Conservation (phyloP, 768 basidiomycete species). For the Boletus edulis region DNA sequence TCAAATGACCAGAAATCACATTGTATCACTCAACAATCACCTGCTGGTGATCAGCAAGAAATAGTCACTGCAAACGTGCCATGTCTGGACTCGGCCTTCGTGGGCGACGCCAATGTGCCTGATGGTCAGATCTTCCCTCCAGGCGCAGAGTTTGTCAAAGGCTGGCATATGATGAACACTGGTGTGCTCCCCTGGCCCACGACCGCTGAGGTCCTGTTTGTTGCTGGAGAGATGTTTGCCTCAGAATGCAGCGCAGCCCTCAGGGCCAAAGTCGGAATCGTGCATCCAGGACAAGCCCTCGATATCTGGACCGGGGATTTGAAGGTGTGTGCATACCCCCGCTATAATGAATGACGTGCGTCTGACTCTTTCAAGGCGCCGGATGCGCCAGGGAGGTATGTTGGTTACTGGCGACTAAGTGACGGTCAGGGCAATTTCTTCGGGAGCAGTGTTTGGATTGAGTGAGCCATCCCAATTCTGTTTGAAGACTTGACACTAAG, state of each 20-base stretch:
- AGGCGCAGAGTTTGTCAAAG: slow-evolving; percentile 84
- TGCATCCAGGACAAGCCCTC: slow-evolving; percentile 54
- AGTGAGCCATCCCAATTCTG: slow-evolving; percentile 48
- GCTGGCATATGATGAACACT: slow-evolving; percentile 73
- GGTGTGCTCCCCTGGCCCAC: slow-evolving; percentile 65
- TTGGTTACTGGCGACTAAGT: slow-evolving; percentile 73
- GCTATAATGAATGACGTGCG: neutral
- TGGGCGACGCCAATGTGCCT: slow-evolving; percentile 67
- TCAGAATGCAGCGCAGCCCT: slow-evolving; percentile 31
- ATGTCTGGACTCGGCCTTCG: slow-evolving; percentile 49
- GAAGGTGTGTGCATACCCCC: slow-evolving; percentile 46
- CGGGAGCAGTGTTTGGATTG: slow-evolving; percentile 72
- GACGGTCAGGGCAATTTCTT: slow-evolving; percentile 60
- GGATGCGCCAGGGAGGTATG: slow-evolving; percentile 67
- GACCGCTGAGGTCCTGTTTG: slow-evolving; percentile 63
- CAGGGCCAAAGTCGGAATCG: slow-evolving; percentile 50
- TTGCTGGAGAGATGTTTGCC: slow-evolving; percentile 64
- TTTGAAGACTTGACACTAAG: neutral
- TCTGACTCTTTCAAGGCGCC: slow-evolving; percentile 52
- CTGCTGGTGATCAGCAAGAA: neutral
- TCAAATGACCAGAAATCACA: slow-evolving; percentile 1
- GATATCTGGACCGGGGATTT: slow-evolving; percentile 73
- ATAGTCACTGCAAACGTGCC: neutral
- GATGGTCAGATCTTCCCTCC: slow-evolving; percentile 79
- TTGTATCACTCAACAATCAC: neutral